Conservation (phyloP, 805 yeast genomes). For the Brettanomyces nanus region DNA sequence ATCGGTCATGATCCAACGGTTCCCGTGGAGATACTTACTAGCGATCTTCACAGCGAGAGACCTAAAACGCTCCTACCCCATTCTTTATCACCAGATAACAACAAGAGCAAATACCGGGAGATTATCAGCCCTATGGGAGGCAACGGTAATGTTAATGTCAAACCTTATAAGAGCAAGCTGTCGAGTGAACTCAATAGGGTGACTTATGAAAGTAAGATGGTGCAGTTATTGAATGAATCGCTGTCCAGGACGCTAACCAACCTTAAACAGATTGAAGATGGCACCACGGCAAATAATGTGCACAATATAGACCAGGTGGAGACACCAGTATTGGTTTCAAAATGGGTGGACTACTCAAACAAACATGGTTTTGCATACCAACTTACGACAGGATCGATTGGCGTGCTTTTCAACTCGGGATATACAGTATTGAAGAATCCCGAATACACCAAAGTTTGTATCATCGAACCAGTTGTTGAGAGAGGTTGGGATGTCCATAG, state of each 20-base stretch:
- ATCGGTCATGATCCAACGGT: slow-evolving; percentile 35
- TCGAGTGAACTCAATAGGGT: slow-evolving; percentile 22
- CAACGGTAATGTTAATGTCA: slow-evolving; percentile 20
- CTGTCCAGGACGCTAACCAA: slow-evolving; percentile 21
- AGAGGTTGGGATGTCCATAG: slow-evolving; percentile 50
- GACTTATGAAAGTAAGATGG: slow-evolving; percentile 22
- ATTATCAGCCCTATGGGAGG: slow-evolving; percentile 22
- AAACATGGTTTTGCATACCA: slow-evolving; percentile 95
- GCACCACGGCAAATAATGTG: slow-evolving; percentile 8
- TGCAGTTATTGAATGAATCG: slow-evolving; percentile 19
- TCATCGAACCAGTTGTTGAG: slow-evolving; percentile 39
- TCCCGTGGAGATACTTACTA: slow-evolving; percentile 62
- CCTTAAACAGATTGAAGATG: slow-evolving; percentile 21
- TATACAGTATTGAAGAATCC: slow-evolving; percentile 69
- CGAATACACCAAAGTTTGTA: slow-evolving; percentile 58
- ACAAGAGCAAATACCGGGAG: slow-evolving; percentile 79
- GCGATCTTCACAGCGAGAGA: slow-evolving; percentile 62
- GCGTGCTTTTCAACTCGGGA: slow-evolving; percentile 82
- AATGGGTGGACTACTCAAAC: slow-evolving; percentile 97
- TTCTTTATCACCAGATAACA: slow-evolving; percentile 87
- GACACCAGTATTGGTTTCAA: slow-evolving; percentile 69
- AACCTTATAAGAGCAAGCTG: slow-evolving; percentile 20
- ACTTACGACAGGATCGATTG: slow-evolving; percentile 80
- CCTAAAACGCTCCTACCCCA: slow-evolving; percentile 71
- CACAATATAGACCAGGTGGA: slow-evolving; percentile 13